These are phyloP conservation scores for Allium sativum DNA, from an alignment of 106 monocot species.

Conservation along the genomic window DNA sequence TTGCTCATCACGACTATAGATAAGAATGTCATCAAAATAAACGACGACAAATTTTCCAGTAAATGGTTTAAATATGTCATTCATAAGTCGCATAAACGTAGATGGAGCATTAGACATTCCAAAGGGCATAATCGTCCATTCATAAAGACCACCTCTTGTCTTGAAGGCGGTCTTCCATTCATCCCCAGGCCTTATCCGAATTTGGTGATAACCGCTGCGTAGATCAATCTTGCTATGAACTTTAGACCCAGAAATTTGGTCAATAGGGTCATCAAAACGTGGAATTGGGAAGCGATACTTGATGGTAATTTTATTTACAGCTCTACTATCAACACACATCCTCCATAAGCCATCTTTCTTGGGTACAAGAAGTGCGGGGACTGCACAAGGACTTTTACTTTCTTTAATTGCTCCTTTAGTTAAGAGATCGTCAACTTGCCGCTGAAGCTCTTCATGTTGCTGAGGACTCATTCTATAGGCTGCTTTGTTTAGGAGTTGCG, in stretches of 20 bases:
- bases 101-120: conserved; percentile 3
- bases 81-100: conserved; percentile 4
- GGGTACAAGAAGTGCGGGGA: background rate
- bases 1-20: background rate
- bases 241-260: background rate
- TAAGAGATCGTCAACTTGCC: background rate
- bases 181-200: conserved; percentile 1
- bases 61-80: background rate
- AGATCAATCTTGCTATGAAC: conserved; percentile 2
- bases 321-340: conserved; percentile 9
- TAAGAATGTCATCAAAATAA: conserved; percentile 1
- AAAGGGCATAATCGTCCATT: conserved; percentile 3
- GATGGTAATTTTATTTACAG: conserved; percentile 7
- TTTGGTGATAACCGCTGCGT: conserved; percentile 8
- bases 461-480: background rate
- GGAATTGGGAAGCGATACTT: conserved; percentile 10
- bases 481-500: background rate
- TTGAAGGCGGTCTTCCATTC: conserved; percentile 8
- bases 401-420: background rate
- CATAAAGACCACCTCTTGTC: conserved; percentile 6
- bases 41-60: background rate
- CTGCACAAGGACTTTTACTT: background rate
- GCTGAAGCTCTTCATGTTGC: background rate
- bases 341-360: conserved; percentile 6
- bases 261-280: conserved; percentile 1